A percentile compares a stretch with the other conserved stretches of the same genome.
These are phyloP conservation scores for Rhodotorula sp. DNA, from an alignment of 1,284 basidiomycete genomes.

Conservation along the genomic window DNA sequence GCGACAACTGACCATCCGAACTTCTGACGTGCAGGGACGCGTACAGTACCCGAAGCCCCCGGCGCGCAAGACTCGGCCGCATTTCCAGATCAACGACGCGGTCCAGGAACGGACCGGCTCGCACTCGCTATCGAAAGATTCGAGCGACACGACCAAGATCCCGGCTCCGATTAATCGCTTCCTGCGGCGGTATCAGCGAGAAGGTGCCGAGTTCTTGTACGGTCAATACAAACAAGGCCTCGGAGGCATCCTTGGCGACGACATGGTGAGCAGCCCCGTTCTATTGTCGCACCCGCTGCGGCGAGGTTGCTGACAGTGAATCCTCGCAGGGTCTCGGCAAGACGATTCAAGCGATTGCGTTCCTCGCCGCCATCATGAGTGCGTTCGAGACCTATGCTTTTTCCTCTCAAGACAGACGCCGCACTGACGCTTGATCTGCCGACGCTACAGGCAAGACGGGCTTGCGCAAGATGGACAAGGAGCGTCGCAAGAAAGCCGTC, in stretches of 20 bases:
- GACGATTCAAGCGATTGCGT: conserved; percentile 96
- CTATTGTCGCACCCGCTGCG: neutral
- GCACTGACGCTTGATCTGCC: neutral
- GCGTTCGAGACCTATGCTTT: neutral
- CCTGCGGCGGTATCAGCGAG: conserved; percentile 77
- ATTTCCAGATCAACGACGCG: conserved; percentile 24
- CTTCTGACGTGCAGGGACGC: neutral
- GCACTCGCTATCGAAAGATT: conserved; percentile 14
- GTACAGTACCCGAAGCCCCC: conserved; percentile 2
- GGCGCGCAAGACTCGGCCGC: conserved; percentile 28
- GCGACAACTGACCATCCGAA: neutral
- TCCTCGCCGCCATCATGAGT: conserved; percentile 79
- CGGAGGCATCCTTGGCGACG: conserved; percentile 73
- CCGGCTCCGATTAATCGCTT: conserved; percentile 73
- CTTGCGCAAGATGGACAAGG: conserved; percentile 57
- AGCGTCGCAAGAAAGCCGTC: conserved; percentile 71
- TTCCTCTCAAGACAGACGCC: neutral
- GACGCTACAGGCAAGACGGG: conserved; percentile 59
- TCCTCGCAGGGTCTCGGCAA: conserved; percentile 77
- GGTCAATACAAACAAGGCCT: conserved; percentile 60
- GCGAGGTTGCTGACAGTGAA: neutral
- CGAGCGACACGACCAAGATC: conserved; percentile 47
- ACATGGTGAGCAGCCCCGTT: conserved; percentile 63
- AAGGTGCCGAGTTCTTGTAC: conserved; percentile 74
- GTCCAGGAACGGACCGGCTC: conserved; percentile 35